phyloP scores from a whole-genome alignment of 805 yeast species.

The Ogataea salicorniae region DNA sequence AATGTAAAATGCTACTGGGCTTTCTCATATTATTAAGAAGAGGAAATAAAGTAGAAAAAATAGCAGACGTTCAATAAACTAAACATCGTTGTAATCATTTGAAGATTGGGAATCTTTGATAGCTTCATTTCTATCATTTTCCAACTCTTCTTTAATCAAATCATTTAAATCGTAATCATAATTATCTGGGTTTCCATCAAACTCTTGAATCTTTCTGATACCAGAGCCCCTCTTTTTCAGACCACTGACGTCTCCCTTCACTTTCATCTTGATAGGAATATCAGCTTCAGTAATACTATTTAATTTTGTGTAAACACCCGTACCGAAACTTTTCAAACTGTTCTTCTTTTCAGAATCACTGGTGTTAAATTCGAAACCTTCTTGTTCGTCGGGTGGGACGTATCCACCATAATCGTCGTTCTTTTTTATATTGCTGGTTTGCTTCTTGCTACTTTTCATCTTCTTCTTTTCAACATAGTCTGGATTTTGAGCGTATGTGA shows the following conservation, averaged over 20 bases:
- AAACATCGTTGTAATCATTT: conserved; percentile 4
- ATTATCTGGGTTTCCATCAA: conserved; percentile 34
- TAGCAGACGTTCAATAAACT: not conserved
- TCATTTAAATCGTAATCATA: conserved; percentile 47
- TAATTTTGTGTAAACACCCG: conserved; percentile 23
- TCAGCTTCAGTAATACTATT: conserved; percentile 23
- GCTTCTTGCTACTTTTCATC: not conserved
- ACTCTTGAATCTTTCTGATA: not conserved
- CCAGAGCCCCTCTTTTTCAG: conserved; percentile 17
- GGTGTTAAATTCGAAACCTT: conserved; percentile 2
- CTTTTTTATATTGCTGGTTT: not conserved
- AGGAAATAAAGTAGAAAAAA: no score
- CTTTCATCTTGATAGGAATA: conserved; percentile 25
- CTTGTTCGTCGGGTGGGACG: conserved; percentile 29
- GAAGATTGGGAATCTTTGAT: not conserved
- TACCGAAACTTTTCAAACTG: conserved; percentile 11
- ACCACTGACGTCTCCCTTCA: conserved; percentile 12
- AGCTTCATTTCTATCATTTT: conserved; percentile 19
- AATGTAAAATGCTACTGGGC: no score
- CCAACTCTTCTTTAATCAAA: conserved; percentile 34
- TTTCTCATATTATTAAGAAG: no score
- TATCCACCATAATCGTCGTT: conserved; percentile 16
- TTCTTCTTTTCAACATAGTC: conserved; percentile 16
- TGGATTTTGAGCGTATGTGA: conserved; percentile 24
- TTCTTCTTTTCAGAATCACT: conserved; percentile 1